These are phyloP conservation scores for Phylloporus arenicola DNA, from an alignment of 768 basidiomycete species.

Conservation along the genomic window DNA sequence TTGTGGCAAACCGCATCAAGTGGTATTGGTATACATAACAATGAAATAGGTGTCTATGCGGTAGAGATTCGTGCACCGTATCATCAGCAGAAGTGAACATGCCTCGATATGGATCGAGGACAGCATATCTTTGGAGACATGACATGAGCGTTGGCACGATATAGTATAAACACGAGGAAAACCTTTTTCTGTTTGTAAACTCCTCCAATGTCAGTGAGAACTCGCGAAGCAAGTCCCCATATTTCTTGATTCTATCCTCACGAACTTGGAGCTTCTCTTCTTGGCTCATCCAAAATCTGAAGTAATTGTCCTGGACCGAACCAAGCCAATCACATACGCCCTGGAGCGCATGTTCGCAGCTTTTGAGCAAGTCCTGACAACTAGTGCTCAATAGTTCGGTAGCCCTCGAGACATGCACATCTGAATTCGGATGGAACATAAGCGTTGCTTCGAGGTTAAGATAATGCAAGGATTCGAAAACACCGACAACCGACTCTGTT, in stretches of 20 bases:
- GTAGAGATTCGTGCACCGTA: constrained; percentile 39
- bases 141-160: neutral
- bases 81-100: constrained; percentile 40
- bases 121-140: constrained; percentile 32
- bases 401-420: constrained; percentile 38
- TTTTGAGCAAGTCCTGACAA: constrained; percentile 50
- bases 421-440: constrained; percentile 45
- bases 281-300: constrained; percentile 34
- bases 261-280: constrained; percentile 29
- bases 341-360: constrained; percentile 36
- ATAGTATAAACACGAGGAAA: neutral
- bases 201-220: constrained; percentile 36
- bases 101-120: constrained; percentile 59
- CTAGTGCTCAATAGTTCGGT: constrained; percentile 45
- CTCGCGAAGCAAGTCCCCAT: constrained; percentile 34
- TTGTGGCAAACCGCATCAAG: constrained; percentile 34
- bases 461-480: constrained; percentile 70
- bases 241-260: constrained; percentile 32
- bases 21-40: constrained; percentile 69
- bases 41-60: constrained; percentile 68
- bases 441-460: constrained; percentile 58
- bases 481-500: constrained; percentile 58
- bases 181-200: constrained; percentile 54
- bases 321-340: constrained; percentile 49
- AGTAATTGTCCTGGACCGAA: constrained; percentile 32